Evolutionary conservation across 2,329 filamentous ascomycete genomes (phyloP).

Genomic region (Aspergillus sp.): DNA sequence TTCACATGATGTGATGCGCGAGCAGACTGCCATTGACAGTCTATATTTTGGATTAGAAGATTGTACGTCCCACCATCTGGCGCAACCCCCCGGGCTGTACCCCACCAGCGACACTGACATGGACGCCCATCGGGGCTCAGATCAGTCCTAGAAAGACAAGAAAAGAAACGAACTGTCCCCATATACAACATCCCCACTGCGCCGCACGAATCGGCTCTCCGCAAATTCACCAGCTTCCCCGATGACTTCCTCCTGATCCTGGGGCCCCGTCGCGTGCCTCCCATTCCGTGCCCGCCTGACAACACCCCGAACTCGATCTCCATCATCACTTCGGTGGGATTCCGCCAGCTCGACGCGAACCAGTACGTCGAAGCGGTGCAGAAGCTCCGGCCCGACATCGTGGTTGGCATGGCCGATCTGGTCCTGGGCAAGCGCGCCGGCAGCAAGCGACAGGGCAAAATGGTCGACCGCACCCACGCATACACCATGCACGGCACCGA

Average conservation of each 20-base stretch:
- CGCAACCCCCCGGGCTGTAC: not conserved
- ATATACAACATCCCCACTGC: conserved; percentile 51
- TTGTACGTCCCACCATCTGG: conserved; percentile 59
- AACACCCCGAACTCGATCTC: conserved; percentile 72
- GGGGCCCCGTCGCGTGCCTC: conserved; percentile 73
- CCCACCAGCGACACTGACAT: conserved; percentile 23
- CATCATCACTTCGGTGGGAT: conserved; percentile 84
- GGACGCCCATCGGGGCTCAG: conserved; percentile 33
- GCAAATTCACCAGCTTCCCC: conserved; percentile 74
- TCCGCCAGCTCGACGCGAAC: conserved; percentile 65
- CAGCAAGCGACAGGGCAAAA: conserved; percentile 73
- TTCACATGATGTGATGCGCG: conserved; percentile 75
- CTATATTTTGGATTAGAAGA: conserved; percentile 87
- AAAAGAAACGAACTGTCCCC: conserved; percentile 44
- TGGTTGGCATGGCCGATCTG: conserved; percentile 73
- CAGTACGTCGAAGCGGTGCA: conserved; percentile 67
- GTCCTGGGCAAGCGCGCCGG: conserved; percentile 61
- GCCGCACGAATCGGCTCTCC: conserved; percentile 58
- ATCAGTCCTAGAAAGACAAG: conserved; percentile 61
- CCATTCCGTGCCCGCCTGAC: conserved; percentile 65
- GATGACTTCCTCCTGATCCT: conserved; percentile 67
- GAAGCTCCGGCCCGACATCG: conserved; percentile 74
- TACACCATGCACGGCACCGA: conserved; percentile 73
- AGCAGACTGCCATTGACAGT: conserved; percentile 64
- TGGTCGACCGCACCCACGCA: conserved; percentile 79